phyloP scores from a whole-genome alignment of 768 basidiomycete genomes.

The Lanmaoa pseudosensibilis region DNA sequence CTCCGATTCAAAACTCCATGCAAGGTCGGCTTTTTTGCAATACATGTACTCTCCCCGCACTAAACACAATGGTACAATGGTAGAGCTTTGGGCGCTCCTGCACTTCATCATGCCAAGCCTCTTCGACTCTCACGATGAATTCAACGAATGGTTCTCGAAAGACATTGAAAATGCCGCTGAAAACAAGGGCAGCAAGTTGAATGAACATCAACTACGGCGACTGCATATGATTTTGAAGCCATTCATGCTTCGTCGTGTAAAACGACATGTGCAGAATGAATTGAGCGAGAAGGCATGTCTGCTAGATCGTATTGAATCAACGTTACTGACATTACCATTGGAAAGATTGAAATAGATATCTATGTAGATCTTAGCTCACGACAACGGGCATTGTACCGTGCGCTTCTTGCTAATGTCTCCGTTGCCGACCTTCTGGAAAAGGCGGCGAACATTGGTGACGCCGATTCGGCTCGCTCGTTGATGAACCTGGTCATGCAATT shows the following conservation, averaged over 20 bases:
- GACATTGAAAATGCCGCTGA: slow-evolving; percentile 96
- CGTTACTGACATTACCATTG: slow-evolving; percentile 77
- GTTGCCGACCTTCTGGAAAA: slow-evolving; percentile 92
- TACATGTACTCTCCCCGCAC: neutral
- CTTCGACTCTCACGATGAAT: slow-evolving; percentile 99
- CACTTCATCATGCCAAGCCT: slow-evolving; percentile 99
- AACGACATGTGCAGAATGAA: slow-evolving; percentile 99
- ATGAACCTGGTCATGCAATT: slow-evolving; percentile 99
- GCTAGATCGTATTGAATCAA: slow-evolving; percentile 51
- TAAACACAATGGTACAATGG: slow-evolving; percentile 2
- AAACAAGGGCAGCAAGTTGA: slow-evolving; percentile 87
- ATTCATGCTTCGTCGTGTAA: slow-evolving; percentile 97
- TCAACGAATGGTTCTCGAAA: slow-evolving; percentile 99
- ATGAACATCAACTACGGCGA: slow-evolving; percentile 91
- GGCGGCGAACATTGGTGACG: slow-evolving; percentile 88
- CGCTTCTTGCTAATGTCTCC: slow-evolving; percentile 88
- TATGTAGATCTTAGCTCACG: slow-evolving; percentile 93
- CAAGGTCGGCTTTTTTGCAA: slow-evolving; percentile 61
- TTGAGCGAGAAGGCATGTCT: slow-evolving; percentile 88
- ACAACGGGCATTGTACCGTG: slow-evolving; percentile 87
- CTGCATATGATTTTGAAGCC: slow-evolving; percentile 99
- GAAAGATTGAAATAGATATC: slow-evolving; percentile 92
- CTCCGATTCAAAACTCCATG: slow-evolving; percentile 99
- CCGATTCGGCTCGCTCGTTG: slow-evolving; percentile 86
- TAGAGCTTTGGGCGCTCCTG: slow-evolving; percentile 96